phyloP scores from a whole-genome alignment of 768 basidiomycete genomes.

The Trametes villosa region DNA sequence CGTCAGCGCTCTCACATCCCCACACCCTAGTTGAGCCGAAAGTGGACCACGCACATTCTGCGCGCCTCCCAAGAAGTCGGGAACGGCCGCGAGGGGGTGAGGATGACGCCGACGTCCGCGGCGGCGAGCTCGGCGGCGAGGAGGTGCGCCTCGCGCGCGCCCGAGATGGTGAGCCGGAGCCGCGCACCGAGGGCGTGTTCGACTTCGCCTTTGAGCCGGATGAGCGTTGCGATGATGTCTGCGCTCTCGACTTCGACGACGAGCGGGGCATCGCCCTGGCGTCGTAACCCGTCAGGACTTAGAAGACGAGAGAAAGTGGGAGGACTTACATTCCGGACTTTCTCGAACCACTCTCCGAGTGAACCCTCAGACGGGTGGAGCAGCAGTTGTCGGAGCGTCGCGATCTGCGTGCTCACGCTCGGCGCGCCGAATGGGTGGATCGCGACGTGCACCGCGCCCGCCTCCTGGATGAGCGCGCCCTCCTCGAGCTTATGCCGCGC shows the following conservation, averaged over 20 bases:
- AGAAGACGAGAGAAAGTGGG: background rate
- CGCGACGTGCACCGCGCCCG: conserved; percentile 68
- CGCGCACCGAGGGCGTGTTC: conserved; percentile 46
- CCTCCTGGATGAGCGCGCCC: conserved; percentile 68
- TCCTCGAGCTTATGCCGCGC: conserved; percentile 59
- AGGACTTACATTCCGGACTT: conserved; percentile 48
- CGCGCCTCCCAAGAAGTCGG: conserved; percentile 71
- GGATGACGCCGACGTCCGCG: conserved; percentile 71
- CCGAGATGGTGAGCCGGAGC: conserved; percentile 55
- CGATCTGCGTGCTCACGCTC: conserved; percentile 73
- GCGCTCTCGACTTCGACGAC: conserved; percentile 67
- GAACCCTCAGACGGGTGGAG: conserved; percentile 43
- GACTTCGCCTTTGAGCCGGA: conserved; percentile 66
- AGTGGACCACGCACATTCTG: conserved; percentile 52
- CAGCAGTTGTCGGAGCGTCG: conserved; percentile 57
- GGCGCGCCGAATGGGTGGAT: conserved; percentile 49
- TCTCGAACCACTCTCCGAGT: conserved; percentile 38
- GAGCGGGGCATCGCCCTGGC: conserved; percentile 59
- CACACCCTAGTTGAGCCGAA: background rate
- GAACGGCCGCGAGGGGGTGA: conserved; percentile 70
- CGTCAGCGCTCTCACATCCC: background rate
- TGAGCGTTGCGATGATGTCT: conserved; percentile 69
- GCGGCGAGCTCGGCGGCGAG: conserved; percentile 73
- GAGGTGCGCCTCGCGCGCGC: conserved; percentile 71
- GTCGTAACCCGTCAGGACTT: background rate